These are phyloP conservation scores for Chrysosporium keratinophilum DNA, from an alignment of 2,329 filamentous ascomycete species.

Conservation along the genomic window DNA sequence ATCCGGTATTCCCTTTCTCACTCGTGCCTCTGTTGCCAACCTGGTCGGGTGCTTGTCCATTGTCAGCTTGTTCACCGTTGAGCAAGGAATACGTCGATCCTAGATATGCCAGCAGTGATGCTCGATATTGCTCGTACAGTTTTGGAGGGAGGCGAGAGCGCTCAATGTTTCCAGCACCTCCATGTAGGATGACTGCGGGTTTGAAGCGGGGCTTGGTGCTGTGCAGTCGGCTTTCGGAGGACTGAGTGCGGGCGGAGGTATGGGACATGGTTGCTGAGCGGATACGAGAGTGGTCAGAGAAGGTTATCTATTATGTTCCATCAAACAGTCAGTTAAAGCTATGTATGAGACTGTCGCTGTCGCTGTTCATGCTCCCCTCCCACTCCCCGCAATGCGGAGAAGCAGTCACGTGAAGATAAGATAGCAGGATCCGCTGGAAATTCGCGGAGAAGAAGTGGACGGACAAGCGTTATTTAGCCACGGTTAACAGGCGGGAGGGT, in stretches of 20 bases:
- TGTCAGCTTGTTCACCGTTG: conserved; percentile 10
- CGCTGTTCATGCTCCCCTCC: not conserved
- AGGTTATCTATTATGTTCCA: not conserved
- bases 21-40: no score
- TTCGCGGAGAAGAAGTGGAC: not conserved
- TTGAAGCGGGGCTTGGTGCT: conserved; percentile 23
- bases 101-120: conserved; percentile 53
- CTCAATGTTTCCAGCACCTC: conserved; percentile 60
- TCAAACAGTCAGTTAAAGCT: not conserved
- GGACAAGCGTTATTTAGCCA: no score
- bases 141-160: conserved; percentile 49
- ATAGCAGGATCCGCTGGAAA: not conserved
- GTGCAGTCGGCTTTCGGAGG: not conserved
- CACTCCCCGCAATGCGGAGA: not conserved
- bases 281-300: not conserved
- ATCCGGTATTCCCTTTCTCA: conserved; percentile 21
- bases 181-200: conserved; percentile 59
- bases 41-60: not conserved
- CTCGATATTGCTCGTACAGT: conserved; percentile 49
- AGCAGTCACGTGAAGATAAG: not conserved
- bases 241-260: not conserved
- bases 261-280: not conserved
- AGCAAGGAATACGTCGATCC: conserved; percentile 36
- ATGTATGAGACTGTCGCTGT: not conserved
- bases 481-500: no score